phyloP scores from a whole-genome alignment of 2,329 filamentous ascomycete species.

The Myotisia sp. region DNA sequence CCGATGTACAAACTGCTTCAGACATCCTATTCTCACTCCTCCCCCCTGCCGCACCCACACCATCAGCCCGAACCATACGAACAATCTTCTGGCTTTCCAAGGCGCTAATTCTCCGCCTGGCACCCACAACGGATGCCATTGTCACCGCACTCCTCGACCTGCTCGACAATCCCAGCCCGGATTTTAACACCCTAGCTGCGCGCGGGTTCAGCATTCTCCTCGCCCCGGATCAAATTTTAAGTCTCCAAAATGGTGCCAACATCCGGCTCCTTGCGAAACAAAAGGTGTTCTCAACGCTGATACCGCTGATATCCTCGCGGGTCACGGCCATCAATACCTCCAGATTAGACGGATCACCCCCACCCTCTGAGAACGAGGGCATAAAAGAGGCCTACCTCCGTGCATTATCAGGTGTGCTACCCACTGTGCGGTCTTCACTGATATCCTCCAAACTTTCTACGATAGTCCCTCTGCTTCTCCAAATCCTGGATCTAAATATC shows the following conservation, averaged over 20 bases:
- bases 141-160: slow-evolving; percentile 37
- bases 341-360: too few relatives aligned
- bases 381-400: slow-evolving; percentile 48
- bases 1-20: slow-evolving; percentile 20
- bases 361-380: slow-evolving; percentile 11
- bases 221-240: slow-evolving; percentile 46
- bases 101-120: slow-evolving; percentile 42
- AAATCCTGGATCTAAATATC: slow-evolving; percentile 46
- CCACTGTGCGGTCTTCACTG: slow-evolving; percentile 45
- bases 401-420: slow-evolving; percentile 47
- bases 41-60: slow-evolving; percentile 5
- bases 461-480: slow-evolving; percentile 47
- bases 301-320: slow-evolving; percentile 41
- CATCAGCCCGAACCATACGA: slow-evolving; percentile 33
- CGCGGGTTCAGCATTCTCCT: slow-evolving; percentile 46
- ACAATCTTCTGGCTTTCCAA: slow-evolving; percentile 49
- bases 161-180: slow-evolving; percentile 30
- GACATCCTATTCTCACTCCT: slow-evolving; percentile 23
- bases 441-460: slow-evolving; percentile 45
- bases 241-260: slow-evolving; percentile 45
- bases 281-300: slow-evolving; percentile 45
- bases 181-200: slow-evolving; percentile 38
- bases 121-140: slow-evolving; percentile 36
- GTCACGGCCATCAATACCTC: slow-evolving; percentile 33
- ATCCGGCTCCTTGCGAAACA: slow-evolving; percentile 51